These are phyloP conservation scores for Trichoderma atrobrunneum DNA, from an alignment of 2,329 filamentous ascomycete genomes.

Conservation along the genomic window DNA sequence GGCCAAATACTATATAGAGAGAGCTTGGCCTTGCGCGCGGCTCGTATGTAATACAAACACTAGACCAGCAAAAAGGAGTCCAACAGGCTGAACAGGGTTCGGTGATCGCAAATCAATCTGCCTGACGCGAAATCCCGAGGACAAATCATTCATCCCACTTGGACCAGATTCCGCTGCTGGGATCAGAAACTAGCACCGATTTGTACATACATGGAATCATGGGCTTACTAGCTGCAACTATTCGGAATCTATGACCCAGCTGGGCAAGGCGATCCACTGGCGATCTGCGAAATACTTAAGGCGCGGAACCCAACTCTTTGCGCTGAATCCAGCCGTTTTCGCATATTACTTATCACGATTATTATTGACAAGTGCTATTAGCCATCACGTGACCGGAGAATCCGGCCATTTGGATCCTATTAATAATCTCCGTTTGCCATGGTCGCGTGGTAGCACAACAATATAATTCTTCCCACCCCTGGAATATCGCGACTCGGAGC, in stretches of 20 bases:
- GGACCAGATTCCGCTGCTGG: neutral
- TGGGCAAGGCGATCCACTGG: neutral
- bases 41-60: too few species aligned
- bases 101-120: neutral
- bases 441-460: neutral
- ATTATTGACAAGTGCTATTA: neutral
- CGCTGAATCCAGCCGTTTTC: neutral
- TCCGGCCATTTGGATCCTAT: neutral
- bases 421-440: constrained; percentile 1
- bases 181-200: neutral
- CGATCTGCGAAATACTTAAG: neutral
- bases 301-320: neutral
- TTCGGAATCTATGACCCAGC: neutral
- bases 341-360: constrained; percentile 1
- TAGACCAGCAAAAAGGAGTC: neutral
- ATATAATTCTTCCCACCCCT: neutral
- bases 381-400: neutral
- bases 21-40: neutral
- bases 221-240: neutral
- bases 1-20: neutral
- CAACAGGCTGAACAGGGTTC: neutral
- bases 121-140: neutral
- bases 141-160: neutral
- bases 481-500: neutral
- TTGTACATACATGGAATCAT: neutral